Percentiles rank a stretch among this genome's conserved stretches.
Evolutionary conservation across 768 basidiomycete genomes (phyloP).

Genomic region (Mycena polygramma): DNA sequence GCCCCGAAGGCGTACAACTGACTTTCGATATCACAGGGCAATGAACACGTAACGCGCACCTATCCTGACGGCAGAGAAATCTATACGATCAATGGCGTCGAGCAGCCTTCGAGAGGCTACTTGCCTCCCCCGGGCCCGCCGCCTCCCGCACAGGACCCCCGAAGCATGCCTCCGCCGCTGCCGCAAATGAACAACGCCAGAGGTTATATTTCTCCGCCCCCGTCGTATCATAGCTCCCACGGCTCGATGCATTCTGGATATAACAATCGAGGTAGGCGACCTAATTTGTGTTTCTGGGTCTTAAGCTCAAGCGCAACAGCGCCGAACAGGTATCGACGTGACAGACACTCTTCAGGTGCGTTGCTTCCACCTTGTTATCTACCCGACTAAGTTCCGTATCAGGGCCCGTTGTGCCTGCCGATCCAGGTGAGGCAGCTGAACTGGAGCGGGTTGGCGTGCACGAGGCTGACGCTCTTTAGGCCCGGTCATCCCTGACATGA

Average conservation of each 20-base stretch:
- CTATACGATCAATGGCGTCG: constrained; percentile 77
- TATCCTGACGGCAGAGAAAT: constrained; percentile 77
- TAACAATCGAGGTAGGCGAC: constrained; percentile 8
- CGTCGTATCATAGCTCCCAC: constrained; percentile 35
- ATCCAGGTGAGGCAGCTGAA: constrained; percentile 35
- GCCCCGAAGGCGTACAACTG: constrained; percentile 20
- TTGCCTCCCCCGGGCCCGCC: constrained; percentile 40
- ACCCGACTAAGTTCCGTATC: constrained; percentile 25
- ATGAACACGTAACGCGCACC: constrained; percentile 77
- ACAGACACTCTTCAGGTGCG: constrained; percentile 33
- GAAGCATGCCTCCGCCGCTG: constrained; percentile 35
- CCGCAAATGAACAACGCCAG: constrained; percentile 30
- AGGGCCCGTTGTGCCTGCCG: constrained; percentile 39
- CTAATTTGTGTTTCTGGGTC: neutral
- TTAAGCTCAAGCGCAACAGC: constrained; percentile 20
- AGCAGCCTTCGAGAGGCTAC: constrained; percentile 54
- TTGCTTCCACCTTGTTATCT: constrained; percentile 28
- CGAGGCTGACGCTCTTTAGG: constrained; percentile 29
- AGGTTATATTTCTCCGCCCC: constrained; percentile 34
- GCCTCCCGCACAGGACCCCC: constrained; percentile 24
- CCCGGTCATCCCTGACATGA: constrained; percentile 34
- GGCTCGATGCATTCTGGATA: constrained; percentile 23
- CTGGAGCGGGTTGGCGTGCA: constrained; percentile 4
- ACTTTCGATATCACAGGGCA: constrained; percentile 63
- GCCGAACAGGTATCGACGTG: constrained; percentile 22